A percentile compares a stretch with the other conserved stretches of the same genome.
Evolutionary conservation across 805 yeast genomes (phyloP).

Genomic region (Monosporozyma solicola): DNA sequence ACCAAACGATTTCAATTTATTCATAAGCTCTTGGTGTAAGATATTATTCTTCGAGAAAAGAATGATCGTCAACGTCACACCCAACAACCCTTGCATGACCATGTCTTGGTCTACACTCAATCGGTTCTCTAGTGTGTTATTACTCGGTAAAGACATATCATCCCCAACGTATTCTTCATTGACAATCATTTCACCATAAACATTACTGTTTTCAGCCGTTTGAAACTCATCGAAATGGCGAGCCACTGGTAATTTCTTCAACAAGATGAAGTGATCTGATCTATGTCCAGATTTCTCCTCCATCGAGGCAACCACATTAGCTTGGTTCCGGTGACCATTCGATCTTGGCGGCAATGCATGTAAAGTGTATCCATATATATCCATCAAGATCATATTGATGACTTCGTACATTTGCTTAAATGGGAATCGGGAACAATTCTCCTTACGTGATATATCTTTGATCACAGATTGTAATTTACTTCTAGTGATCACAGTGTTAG

Average conservation of each 20-base stretch:
- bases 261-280: constrained; percentile 19
- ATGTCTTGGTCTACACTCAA: constrained; percentile 15
- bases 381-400: constrained; percentile 16
- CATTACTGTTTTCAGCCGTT: constrained; percentile 7
- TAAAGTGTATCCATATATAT: constrained; percentile 22
- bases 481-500: constrained; percentile 18
- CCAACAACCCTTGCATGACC: constrained; percentile 18
- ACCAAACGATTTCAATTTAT: constrained; percentile 17
- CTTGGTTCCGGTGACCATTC: background rate
- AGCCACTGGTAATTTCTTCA: constrained; percentile 12
- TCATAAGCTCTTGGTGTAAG: constrained; percentile 19
- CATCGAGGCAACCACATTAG: background rate
- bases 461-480: constrained; percentile 13
- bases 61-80: constrained; percentile 14
- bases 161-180: constrained; percentile 17
- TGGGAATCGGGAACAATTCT: constrained; percentile 9
- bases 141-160: constrained; percentile 8
- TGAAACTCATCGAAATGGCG: constrained; percentile 11
- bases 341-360: constrained; percentile 13
- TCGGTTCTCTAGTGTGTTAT: constrained; percentile 10
- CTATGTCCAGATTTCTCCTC: constrained; percentile 3
- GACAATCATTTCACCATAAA: constrained; percentile 10
- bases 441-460: constrained; percentile 14
- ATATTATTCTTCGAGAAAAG: constrained; percentile 24
- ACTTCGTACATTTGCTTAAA: constrained; percentile 11